Evolutionary conservation across 2,329 filamentous ascomycete genomes (phyloP), one percentile per base, ranked within the genome.

Genomic region (Aspergillus aculeatinus): DNA sequence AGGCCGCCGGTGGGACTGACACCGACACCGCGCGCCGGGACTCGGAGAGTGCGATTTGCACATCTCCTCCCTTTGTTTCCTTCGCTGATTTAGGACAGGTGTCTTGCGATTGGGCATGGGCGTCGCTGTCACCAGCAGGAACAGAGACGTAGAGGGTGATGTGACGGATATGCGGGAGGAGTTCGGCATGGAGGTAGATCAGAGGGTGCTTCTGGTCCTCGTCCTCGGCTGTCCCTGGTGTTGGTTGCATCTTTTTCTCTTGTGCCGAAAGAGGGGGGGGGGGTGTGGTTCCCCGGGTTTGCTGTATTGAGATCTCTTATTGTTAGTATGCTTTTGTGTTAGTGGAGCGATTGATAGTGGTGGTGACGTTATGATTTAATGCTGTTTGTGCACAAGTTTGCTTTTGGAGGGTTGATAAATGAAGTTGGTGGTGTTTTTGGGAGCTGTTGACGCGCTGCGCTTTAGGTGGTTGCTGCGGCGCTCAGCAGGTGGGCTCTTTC

Each of bases 161-260:
- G 61, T 86, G 85, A 48, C 83, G 82, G 62, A 88, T 86, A 63
- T 88, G 82, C 39, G 84, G 79, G 42, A 88, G 75, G 16, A 86
- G 79, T 70, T 88, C 86, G 25, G 85, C 83, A 64, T 88, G 87
- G 14, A 88, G 75, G 48, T 76, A 55, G 2, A 81, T 53, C 5
- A 62, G 31, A 23, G 9, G 5, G 25, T 12, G 23, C 39, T 5
- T 3, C 31, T 48, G 16, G 10, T 31, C 19, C 14, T 21, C 16
- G 35, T 35, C 12, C 12, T 35, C 27, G 27, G 27, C 27, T 35
- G 12, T 35, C 33, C 12, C 5, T 35, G 33, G 33, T 4, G 33
- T 7, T 3, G 16, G 16, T 44, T 44, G 39, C 39, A 44, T 44
- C 16, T 44, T 44, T 16, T 12, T 35, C 14, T 12, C 1, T 35